Evolutionary conservation across 2,329 filamentous ascomycete species (phyloP), one percentile per base, ranked within the genome.

Genomic region (Fusarium vanettenii): DNA sequence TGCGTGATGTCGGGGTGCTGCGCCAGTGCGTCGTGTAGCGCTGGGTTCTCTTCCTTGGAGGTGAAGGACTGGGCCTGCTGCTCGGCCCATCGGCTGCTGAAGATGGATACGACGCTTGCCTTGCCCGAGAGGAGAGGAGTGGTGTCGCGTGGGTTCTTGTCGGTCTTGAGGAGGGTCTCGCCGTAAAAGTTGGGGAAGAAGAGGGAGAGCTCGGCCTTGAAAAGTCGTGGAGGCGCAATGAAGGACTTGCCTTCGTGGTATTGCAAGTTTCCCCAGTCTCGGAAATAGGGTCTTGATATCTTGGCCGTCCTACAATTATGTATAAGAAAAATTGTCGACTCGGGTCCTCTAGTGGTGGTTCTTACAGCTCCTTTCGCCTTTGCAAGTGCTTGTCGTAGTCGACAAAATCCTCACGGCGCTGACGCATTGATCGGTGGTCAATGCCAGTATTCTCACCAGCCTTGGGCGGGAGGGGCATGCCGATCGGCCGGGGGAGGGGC

Each of bases 121-220:
- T 91, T 93, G 67, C 94, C 94, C 57, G 87, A 85, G 66, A 98
- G 88, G 5, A 92, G 83, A 0, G 92, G 88, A 9, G 95, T 98
- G 2, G 95, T 98, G 84, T 97, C 91, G 66, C 83, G 85, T 50
- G 87, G 82, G 57, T 85, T 76, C 69, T 81, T 81, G 84, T 86
- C 79, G 60, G 85, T 85, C 76, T 90, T 91, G 64, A 89, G 85
- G 33, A 98, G 87, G 2, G 95, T 98, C 76, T 90, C 87, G 55
- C 97, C 97, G 81, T 89, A 90, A 68, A 99, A 87, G 84, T 99
- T 99, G 55, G 97, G 97, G 85, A 99, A 98, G 87, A 93, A 98
- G 73, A 98, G 89, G 6, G 96, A 93, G 61, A 92, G 89, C 43
- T 97, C 94, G 74, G 89, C 89, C 79, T 92, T 93, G 88, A 98